Percentiles rank a stretch among this genome's conserved stretches.
phyloP scores from a whole-genome alignment of 106 monocot genomes.

The Dactylorhiza incarnata region DNA sequence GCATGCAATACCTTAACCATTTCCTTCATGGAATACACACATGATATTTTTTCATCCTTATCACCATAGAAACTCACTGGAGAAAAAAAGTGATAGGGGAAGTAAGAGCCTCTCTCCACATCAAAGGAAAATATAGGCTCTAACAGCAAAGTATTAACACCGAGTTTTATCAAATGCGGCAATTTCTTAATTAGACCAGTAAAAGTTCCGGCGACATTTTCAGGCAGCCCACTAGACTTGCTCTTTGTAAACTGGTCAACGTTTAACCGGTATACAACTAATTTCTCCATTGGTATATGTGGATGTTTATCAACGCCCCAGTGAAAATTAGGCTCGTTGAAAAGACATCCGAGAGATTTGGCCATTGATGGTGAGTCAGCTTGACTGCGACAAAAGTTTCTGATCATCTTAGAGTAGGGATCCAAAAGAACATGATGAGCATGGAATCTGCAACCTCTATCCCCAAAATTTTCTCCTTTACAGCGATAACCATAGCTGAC shows the following conservation, averaged over 20 bases:
- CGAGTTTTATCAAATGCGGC: constrained; percentile 57
- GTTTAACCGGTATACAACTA: constrained; percentile 75
- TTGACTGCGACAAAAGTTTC: constrained; percentile 23
- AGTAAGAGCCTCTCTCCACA: constrained; percentile 61
- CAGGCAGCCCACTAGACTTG: constrained; percentile 39
- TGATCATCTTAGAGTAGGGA: constrained; percentile 66
- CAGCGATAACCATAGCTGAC: constrained; percentile 66
- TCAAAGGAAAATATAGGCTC: constrained; percentile 85
- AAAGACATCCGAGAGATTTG: constrained; percentile 45
- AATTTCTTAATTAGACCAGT: constrained; percentile 50
- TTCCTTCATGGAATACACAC: constrained; percentile 59
- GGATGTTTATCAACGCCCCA: constrained; percentile 60
- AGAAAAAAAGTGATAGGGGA: constrained; percentile 80
- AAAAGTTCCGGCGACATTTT: constrained; percentile 57
- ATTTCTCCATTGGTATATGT: constrained; percentile 55
- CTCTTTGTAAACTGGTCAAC: constrained; percentile 57
- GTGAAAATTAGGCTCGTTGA: constrained; percentile 36
- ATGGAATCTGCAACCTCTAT: constrained; percentile 33
- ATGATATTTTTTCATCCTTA: constrained; percentile 15
- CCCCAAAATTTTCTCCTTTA: constrained; percentile 28
- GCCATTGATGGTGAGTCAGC: constrained; percentile 28
- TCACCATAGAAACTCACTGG: constrained; percentile 43
- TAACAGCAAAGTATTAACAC: constrained; percentile 77
- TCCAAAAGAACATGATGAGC: constrained; percentile 53
- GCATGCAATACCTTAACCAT: constrained; percentile 79